Percentiles rank a stretch among this genome's conserved stretches.
phyloP scores from a whole-genome alignment of 257 asterid species.

The Nicotiana sylvestris region DNA sequence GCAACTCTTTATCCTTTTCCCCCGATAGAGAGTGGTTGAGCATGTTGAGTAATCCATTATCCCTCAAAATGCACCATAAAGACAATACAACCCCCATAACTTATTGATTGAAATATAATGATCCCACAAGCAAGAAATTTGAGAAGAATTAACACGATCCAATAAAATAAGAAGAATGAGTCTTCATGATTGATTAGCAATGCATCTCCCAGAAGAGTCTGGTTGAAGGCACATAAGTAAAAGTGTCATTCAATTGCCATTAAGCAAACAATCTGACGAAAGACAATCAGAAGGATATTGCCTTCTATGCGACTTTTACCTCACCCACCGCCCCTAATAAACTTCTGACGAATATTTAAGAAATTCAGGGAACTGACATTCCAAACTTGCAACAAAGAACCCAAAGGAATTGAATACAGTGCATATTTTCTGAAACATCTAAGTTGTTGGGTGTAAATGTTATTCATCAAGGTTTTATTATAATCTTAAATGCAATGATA shows the following conservation, averaged over 20 bases:
- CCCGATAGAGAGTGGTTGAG: neutral
- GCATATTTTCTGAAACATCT: neutral
- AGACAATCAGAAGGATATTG: neutral
- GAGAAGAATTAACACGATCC: neutral
- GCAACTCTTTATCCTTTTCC: neutral
- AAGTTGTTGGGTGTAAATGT: neutral
- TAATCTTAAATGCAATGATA: neutral
- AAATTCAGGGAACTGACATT: neutral
- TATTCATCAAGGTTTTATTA: neutral
- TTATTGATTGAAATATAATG: neutral
- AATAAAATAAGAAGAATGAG: neutral
- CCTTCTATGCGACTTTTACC: neutral
- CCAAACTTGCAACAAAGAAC: neutral
- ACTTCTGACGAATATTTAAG: neutral
- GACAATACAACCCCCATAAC: neutral
- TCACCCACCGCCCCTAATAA: neutral
- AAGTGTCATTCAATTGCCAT: neutral
- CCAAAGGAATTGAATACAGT: neutral
- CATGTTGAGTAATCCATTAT: neutral
- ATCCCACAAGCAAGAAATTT: neutral
- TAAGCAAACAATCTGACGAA: neutral
- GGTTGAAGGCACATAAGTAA: neutral
- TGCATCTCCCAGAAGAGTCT: neutral
- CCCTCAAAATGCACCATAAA: neutral
- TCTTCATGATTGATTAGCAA: neutral